These are phyloP conservation scores for Elymus sibiricus DNA, from an alignment of 176 grass and related monocot genomes.

Conservation along the genomic window DNA sequence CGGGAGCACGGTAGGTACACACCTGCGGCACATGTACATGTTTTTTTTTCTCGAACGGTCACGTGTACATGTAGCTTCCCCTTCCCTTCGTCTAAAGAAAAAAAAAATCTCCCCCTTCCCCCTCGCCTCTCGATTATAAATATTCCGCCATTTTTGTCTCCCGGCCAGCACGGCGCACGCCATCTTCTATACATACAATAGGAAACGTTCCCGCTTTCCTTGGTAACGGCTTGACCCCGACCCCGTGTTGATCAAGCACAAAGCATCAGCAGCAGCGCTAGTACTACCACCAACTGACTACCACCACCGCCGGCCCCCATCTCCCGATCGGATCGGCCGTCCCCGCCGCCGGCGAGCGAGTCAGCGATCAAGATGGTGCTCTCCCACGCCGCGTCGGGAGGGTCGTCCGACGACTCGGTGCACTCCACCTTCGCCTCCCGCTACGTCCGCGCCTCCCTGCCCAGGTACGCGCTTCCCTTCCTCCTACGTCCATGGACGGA, in stretches of 20 bases:
- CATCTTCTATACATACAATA: not conserved
- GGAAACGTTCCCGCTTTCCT: not conserved
- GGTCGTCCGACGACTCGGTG: constrained; percentile 45
- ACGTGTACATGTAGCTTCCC: too few species aligned
- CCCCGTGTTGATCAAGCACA: not conserved
- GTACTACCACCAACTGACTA: not conserved
- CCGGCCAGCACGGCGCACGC: not conserved
- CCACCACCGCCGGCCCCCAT: not conserved
- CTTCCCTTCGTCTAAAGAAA: not conserved
- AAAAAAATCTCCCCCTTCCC: not conserved
- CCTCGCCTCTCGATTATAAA: not conserved
- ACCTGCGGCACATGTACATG: not conserved
- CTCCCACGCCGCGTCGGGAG: constrained; percentile 38
- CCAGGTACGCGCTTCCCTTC: constrained; percentile 21
- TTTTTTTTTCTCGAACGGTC: too few species aligned
- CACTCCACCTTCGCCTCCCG: constrained; percentile 86
- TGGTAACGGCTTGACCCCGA: not conserved
- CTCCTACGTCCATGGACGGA: too few species aligned
- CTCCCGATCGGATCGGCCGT: not conserved
- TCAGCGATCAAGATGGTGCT: constrained; percentile 45
- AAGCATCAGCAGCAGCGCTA: too few species aligned
- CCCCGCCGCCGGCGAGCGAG: constrained; percentile 4
- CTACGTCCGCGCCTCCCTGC: constrained; percentile 73
- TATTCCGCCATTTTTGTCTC: not conserved
- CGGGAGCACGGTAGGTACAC: not conserved